Base-by-base conservation (phyloP, 2,329 filamentous ascomycete species). In the Scedosporium dehoogii region DNA sequence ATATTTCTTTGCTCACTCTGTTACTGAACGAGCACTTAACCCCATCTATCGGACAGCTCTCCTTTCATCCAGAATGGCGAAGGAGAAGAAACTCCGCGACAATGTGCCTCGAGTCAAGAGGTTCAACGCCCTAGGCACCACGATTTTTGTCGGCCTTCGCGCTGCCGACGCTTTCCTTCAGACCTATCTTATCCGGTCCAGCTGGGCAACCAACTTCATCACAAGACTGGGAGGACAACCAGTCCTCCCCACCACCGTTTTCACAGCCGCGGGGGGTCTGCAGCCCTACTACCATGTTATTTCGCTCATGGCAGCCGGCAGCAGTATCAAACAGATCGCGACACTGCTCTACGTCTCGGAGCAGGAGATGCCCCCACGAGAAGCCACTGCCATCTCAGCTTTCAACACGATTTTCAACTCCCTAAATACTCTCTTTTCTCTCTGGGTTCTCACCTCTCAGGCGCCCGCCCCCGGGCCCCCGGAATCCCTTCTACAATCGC, bases 381-480 rank as follows among this genome's bases (percentile, higher is more conserved):
- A 72, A 2, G 82, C 82, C 0, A 51, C 77, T 0, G 63, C 70
- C 2, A 75, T 87, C 14, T 72, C 73, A 14, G 59, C 70, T 2
- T 84, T 81, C 75, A 87, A 88, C 70, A 76, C 77, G 0, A 42
- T 81, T 9, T 69, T 79, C 68, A 87, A 87, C 73, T 75, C 75
- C n/a, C 14, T 79, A 33, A 85, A 82, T 70, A 77, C 78, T 0
- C 75, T 87, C 14, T 73, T 85, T 16, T 81, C 0, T 82, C 29
- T 33, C 29, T 33, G 79, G 2, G 70, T 72, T 0, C 65, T 72
- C 4, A 64, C 66, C 25, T 71, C 68, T 3, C 63, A 63, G 0
- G 51, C 62, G 5, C 63, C 72, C 16, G 16, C 53, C 57, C 57
- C 64, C n/a, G 64, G 68, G 7, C 68, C 66, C 41, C 16, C 57